Base-by-base conservation (phyloP, 2,329 filamentous ascomycete species). In the Cytospora mali region DNA sequence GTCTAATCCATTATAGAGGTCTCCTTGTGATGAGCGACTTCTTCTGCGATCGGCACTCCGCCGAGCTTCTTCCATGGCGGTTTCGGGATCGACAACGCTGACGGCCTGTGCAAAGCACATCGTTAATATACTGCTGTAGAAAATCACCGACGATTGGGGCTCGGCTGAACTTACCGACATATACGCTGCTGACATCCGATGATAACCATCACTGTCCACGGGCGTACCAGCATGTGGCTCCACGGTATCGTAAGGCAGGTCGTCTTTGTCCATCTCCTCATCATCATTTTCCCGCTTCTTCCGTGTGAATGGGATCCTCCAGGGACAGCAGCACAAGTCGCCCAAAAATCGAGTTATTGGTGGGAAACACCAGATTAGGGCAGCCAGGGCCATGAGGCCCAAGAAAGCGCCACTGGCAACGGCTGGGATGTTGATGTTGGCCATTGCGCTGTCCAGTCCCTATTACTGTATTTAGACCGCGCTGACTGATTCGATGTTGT, bases 391-490 rank as follows among this genome's bases (percentile, higher is more conserved):
- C 13, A 65, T 56, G 3, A 65, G 29, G 16, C 63, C 63, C 10
- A 65, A 25, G n/a, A 65, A 65, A 28, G 63, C 63, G 51, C 52
- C 61, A 7, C 60, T 62, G 27, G 63, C 53, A 33, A 65, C 29
- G 31, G 63, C 63, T 9, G 56, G 50, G 28, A 63, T 53, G 18
- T 65, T 65, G 52, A 65, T 25, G 23, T 25, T 39, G 14, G 56
- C 5, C 63, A 63, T 65, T 21, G 39, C 39, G 39, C 39, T 6
- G n/a, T 6, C 39, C n/a, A 9, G 39, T 16, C 16, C n/a, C 39
- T 46, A 18, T n/a, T 46, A 18, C 14, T 21, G 39, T 46, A 6
- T n/a, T 5, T 7, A 42, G 16, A 18, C n/a, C 18, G 18, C 14
- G 18, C 18, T 2, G 35, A 21, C 35, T 42, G 35, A n/a, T 6